Base-by-base conservation (phyloP, 2,329 filamentous ascomycete species). In the Talaromyces funiculosus region DNA sequence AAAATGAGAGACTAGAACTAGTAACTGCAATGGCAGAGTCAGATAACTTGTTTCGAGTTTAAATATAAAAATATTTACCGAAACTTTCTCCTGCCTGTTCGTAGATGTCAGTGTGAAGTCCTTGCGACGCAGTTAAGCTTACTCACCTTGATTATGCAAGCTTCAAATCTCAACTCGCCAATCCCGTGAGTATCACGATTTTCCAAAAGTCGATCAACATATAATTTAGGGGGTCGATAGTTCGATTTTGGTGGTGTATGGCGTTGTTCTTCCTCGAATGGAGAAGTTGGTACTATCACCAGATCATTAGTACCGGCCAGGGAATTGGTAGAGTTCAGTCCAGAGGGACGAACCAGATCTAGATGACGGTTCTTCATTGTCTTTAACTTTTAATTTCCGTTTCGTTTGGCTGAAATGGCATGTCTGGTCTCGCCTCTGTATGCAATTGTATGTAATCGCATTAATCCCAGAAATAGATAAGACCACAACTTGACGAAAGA, bases 1-100 rank as follows among this genome's bases (percentile, higher is more conserved):
- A 75, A 60, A 75, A 75, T 12, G 72, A 68, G 10, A 75, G 57
- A 37, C 68, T 68, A 7, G 70, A 74, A 60, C 59, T 76, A 64
- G 61, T 67, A 63, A 59, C 68, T 76, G 31, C 14, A 67, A 69
- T 49, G 70, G 71, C 53, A 70, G 69, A 2, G 67, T 71, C 12
- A 73, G 59, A 18, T 64, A 57, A 65, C 38, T 66, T 66, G 26
- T 66, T 66, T 7, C 65, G 14, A 53, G 2, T n/a, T 61, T n/a
- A 22, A 38, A 24, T n/a, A 9, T n/a, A n/a, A 29, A n/a, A 40
- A 51, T n/a, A 53, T 10, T 16, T 33, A 55, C 26, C 37, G 29
- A 45, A 60, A 51, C 58, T 55, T 38, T 55, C 49, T 47, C 51
- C 58, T 45, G 58, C 38, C 60, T 61, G 20, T 10, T 18, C 3